These are phyloP conservation scores for Powellomyces hirtus DNA, from an alignment of 192 early-diverging fungal genomes.

Conservation along the genomic window DNA sequence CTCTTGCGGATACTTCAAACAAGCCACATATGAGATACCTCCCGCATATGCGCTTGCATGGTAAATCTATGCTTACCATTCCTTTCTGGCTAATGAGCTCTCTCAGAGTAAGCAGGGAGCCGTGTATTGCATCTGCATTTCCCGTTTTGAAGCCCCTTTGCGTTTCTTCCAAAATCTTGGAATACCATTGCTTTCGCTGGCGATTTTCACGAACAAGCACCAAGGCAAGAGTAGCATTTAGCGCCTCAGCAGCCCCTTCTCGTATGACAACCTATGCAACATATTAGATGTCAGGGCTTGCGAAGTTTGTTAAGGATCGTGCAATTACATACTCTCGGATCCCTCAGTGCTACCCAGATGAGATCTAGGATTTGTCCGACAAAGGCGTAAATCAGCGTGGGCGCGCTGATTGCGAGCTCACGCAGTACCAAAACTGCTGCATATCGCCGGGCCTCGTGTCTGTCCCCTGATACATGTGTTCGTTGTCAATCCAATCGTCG, in stretches of 20 bases:
- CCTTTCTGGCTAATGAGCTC: slow-evolving; percentile 79
- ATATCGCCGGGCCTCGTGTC: slow-evolving; percentile 74
- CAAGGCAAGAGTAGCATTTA: slow-evolving; percentile 75
- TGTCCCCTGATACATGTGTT: slow-evolving; percentile 53
- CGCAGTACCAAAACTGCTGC: slow-evolving; percentile 77
- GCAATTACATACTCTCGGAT: slow-evolving; percentile 62
- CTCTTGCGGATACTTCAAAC: slow-evolving; percentile 75
- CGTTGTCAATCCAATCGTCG: not conserved
- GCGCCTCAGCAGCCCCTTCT: slow-evolving; percentile 74
- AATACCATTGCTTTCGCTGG: slow-evolving; percentile 65
- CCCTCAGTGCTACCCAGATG: slow-evolving; percentile 80
- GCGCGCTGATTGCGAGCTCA: slow-evolving; percentile 73
- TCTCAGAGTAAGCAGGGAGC: slow-evolving; percentile 74
- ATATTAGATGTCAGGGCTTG: not conserved
- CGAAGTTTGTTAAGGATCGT: too few relatives aligned
- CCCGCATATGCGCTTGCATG: too few relatives aligned
- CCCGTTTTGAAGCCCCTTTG: slow-evolving; percentile 67
- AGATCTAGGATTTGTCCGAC: slow-evolving; percentile 78
- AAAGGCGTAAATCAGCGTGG: slow-evolving; percentile 78
- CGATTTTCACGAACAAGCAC: slow-evolving; percentile 75
- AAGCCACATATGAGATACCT: too few relatives aligned
- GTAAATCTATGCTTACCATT: slow-evolving; percentile 60
- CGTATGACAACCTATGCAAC: slow-evolving; percentile 63
- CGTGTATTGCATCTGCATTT: slow-evolving; percentile 80
- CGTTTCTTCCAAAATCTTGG: slow-evolving; percentile 79